Percentiles rank a stretch among this genome's conserved stretches.
Evolutionary conservation across 2,329 filamentous ascomycete genomes (phyloP).

Genomic region (Paraconiothyrium sp.): DNA sequence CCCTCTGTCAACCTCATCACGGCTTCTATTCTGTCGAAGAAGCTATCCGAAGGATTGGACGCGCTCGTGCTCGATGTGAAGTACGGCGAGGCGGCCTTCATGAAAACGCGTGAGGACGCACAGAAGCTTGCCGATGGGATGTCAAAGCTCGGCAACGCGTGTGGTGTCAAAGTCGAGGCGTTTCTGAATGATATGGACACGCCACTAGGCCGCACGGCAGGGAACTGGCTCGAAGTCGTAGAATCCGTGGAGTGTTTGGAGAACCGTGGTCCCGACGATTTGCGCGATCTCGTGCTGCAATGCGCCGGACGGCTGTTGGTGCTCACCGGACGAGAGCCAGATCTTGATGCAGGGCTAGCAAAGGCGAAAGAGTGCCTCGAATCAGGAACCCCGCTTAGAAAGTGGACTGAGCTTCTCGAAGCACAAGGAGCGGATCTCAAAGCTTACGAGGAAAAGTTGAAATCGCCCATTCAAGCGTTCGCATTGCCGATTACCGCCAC

Average conservation of each 20-base stretch:
- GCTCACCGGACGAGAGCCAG: background rate
- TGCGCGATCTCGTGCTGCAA: conserved; percentile 1
- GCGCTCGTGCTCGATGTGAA: conserved; percentile 3
- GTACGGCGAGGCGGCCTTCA: background rate
- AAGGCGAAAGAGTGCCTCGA: background rate
- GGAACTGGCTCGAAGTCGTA: conserved; percentile 5
- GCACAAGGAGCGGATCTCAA: conserved; percentile 1
- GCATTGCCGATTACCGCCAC: background rate
- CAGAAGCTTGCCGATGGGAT: background rate
- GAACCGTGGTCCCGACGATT: conserved; percentile 2
- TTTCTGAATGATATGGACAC: conserved; percentile 5
- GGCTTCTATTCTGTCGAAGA: background rate
- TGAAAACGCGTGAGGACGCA: conserved; percentile 3
- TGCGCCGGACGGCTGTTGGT: conserved; percentile 3
- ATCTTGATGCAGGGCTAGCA: background rate
- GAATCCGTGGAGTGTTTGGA: background rate
- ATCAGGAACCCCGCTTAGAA: background rate
- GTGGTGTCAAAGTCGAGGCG: conserved; percentile 7
- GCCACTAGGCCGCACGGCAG: background rate
- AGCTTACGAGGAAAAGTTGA: background rate
- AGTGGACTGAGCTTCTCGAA: conserved; percentile 2
- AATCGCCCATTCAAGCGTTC: conserved; percentile 1
- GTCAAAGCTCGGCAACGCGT: conserved; percentile 1
- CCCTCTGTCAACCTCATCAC: conserved; percentile 7
- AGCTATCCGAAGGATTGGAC: conserved; percentile 4